Evolutionary conservation across 306 rosid species (phyloP), one percentile per base, ranked within the genome.

Genomic region (Prosopis cineraria): DNA sequence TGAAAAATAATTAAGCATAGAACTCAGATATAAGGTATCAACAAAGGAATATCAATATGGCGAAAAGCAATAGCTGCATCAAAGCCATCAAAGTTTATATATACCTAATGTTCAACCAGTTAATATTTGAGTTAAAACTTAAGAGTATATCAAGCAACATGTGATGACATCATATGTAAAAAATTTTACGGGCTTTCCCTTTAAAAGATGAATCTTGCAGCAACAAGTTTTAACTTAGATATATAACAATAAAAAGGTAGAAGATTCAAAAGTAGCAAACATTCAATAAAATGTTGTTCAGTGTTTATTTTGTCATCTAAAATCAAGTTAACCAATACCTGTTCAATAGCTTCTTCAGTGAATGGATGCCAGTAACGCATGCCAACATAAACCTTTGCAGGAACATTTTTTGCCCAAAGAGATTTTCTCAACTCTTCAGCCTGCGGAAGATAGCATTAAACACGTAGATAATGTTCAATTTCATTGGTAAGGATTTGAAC

Each of bases 311-410:
- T 5, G 5, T 41, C 69, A 59, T 45, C 66, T 6, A 70, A 53
- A 58, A 73, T n/a, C 7, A 50, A 27, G n/a, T 30, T 50, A 56
- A 30, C 41, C 68, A 43, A 72, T 73, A 90, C 95, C 93, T 87
- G 86, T 75, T 93, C 91, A 68, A 93, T 93, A 40, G 97, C 96
- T 84, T 93, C 97, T 82, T 93, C 97, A 24, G 97, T 93, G 81
- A 90, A 93, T 33, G 97, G 97, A 83, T 92, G 97, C 98, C 98
- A 95, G 79, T 95, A 95, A 30, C 98, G 95, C 98, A 95, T 95
- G 70, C 97, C 97, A 22, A 90, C 97, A 65, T 90, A 93, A 76
- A 93, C 97, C 72, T 93, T 81, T 16, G 97, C 96, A 3, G 84
- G 90, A 77, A 89, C 92, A 78, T 93, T 81, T 83, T 93, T 93